Percentiles rank a stretch among this genome's conserved stretches.
Evolutionary conservation across 225 moss, liverwort and hornwort species (phyloP).

Genomic region (Neckera pumila): DNA sequence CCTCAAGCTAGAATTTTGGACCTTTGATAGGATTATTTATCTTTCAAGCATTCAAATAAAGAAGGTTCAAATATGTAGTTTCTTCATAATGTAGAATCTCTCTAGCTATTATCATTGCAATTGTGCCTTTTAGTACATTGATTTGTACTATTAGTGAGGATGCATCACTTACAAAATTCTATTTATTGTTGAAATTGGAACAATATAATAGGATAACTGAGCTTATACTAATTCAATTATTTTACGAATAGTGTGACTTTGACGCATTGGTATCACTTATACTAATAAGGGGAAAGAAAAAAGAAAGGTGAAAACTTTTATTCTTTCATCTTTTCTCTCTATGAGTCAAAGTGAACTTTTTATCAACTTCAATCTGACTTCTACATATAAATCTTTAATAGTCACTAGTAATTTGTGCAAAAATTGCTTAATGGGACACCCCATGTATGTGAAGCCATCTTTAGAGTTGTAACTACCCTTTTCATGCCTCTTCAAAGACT

Average conservation of each 20-base stretch:
- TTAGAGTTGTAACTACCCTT: background rate
- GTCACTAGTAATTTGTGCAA: background rate
- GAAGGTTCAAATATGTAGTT: background rate
- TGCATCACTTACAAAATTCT: background rate
- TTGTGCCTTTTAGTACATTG: too few relatives aligned
- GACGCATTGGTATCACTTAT: background rate
- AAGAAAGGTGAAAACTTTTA: background rate
- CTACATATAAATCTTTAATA: background rate
- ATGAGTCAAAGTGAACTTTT: too few relatives aligned
- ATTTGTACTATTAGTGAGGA: background rate
- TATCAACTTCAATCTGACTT: background rate
- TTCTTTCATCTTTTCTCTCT: background rate
- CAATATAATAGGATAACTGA: background rate
- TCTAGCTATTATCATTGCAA: background rate
- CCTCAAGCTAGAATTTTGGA: fast-evolving
- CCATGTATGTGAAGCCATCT: fast-evolving
- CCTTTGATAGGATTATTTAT: background rate
- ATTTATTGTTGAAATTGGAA: background rate
- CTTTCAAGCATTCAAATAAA: too few relatives aligned
- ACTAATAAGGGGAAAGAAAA: background rate
- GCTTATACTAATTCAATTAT: too few relatives aligned
- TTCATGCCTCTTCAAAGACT: fast-evolving
- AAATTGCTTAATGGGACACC: fast-evolving
- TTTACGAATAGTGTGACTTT: background rate
- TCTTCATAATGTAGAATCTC: fast-evolving